Percentiles rank a stretch among this genome's conserved stretches.
These are phyloP conservation scores for Zygnema cylindricum DNA, from an alignment of 139 green algal genomes.

Conservation along the genomic window DNA sequence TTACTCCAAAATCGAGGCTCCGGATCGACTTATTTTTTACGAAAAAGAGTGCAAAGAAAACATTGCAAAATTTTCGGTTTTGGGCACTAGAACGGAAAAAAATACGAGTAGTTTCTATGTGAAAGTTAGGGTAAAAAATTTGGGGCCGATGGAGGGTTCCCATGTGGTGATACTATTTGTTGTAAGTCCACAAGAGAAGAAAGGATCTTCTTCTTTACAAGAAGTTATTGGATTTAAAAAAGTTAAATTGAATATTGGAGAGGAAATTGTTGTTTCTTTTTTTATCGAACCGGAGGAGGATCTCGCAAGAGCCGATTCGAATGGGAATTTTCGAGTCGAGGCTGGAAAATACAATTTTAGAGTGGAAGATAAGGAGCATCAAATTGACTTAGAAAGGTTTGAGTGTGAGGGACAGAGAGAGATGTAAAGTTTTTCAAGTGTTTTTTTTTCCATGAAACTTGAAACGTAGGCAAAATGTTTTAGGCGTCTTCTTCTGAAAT, in stretches of 20 bases:
- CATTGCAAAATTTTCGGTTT: neutral
- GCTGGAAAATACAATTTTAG: neutral
- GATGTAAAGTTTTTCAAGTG: no score
- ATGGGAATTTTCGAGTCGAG: neutral
- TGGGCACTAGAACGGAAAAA: neutral
- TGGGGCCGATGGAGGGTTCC: neutral
- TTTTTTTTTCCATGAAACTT: no score
- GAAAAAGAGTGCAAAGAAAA: neutral
- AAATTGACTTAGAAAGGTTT: no score
- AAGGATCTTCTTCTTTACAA: neutral
- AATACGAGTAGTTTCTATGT: neutral
- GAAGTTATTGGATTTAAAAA: neutral
- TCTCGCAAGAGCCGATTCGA: neutral
- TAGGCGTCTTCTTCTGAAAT: no score
- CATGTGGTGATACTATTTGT: neutral
- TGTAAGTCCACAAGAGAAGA: neutral
- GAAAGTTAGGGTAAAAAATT: neutral
- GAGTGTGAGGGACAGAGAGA: no score
- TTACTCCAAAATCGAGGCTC: constrained; percentile 16
- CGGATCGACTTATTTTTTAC: neutral
- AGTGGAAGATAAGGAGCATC: neutral
- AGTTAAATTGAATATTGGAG: neutral
- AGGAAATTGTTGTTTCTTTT: neutral
- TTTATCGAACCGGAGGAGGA: neutral
- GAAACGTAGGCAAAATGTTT: no score